Conservation (phyloP, 805 yeast genomes). For the Kuraishia molischiana region DNA sequence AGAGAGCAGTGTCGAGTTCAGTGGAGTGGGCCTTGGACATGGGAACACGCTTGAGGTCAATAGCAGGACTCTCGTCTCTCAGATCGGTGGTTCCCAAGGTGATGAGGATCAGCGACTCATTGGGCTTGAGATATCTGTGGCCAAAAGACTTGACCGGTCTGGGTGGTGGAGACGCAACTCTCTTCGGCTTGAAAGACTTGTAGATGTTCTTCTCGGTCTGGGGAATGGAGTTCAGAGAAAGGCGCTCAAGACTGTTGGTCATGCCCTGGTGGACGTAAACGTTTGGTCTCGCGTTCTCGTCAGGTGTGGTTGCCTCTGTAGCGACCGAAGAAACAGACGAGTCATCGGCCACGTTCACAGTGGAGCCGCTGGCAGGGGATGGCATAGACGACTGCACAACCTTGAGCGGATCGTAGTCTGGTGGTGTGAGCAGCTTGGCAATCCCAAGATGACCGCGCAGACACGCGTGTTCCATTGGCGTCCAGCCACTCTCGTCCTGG, state of each 20-base stretch:
- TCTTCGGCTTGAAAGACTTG: constrained; percentile 4
- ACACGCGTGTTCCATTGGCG: constrained; percentile 95
- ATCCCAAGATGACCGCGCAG: constrained; percentile 76
- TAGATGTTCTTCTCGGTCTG: constrained; percentile 2
- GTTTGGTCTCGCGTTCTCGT: not conserved
- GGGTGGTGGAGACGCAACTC: constrained; percentile 16
- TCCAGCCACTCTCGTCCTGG: constrained; percentile 87
- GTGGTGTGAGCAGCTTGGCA: constrained; percentile 51
- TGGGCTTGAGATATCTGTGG: constrained; percentile 55
- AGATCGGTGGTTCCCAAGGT: constrained; percentile 84
- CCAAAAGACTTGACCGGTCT: constrained; percentile 79
- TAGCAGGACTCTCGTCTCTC: constrained; percentile 46
- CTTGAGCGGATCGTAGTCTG: constrained; percentile 23
- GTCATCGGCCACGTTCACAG: not conserved
- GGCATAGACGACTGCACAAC: not conserved
- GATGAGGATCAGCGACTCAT: constrained; percentile 65
- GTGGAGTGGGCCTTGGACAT: constrained; percentile 68
- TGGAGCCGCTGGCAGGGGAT: not conserved
- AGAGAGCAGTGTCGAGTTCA: constrained; percentile 80
- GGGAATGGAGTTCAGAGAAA: constrained; percentile 6
- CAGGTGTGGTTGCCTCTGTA: constrained; percentile 2
- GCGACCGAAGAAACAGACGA: not conserved
- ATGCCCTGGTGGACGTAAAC: constrained; percentile 3
- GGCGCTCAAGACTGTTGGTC: constrained; percentile 11
- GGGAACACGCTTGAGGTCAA: constrained; percentile 67